Base-by-base conservation (phyloP, 176 grass and related monocot genomes). In the Oryza coarctata region DNA sequence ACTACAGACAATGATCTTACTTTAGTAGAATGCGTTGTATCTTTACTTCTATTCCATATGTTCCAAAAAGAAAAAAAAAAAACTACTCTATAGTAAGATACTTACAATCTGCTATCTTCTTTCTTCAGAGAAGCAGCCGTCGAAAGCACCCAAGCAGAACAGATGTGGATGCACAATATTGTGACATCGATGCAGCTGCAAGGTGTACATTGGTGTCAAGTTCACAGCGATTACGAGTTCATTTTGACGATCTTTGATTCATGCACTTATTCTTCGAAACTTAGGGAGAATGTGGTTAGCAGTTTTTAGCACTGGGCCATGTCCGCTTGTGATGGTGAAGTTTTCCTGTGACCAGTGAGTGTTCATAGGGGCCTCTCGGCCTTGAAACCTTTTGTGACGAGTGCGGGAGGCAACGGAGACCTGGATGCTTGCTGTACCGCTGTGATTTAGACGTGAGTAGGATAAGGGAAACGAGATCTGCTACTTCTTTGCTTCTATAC, bases 91-190 rank as follows among this genome's bases (percentile, higher is more conserved):
- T 63, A 74, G 23, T 9, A 47, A 35, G 8, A 22, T 39, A 39
- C 38, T 39, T 68, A 49, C 57, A 41, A 58, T 38, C 12, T 22
- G 27, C 28, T 32, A 4, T 14, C 22, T 20, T 68, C 20, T 52
- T 31, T 78, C 78, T 88, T n/a, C 83, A 96, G 94, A 89, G 73
- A 93, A 93, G 63, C 80, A 85, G 28, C 80, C 76, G 35, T 79
- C 86, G 35, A 90, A 79, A 74, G 74, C 80, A 4, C 67, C 60
- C 6, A 72, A 79, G 90, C 83, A 87, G 70, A 90, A 74, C 82
- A 85, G 86, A 87, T 96, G 94, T 70, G 80, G 71, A 76, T 96
- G 94, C 74, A 85, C 73, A 13, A 93, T 96, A 77, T 84, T 96
- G 65, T 96, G 88, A 96, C 82, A 39, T 76, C 52, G 15, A 65